Evolutionary conservation across 2,329 filamentous ascomycete genomes (phyloP), one percentile per base, ranked within the genome.

Genomic region (Fusarium nematophilum): DNA sequence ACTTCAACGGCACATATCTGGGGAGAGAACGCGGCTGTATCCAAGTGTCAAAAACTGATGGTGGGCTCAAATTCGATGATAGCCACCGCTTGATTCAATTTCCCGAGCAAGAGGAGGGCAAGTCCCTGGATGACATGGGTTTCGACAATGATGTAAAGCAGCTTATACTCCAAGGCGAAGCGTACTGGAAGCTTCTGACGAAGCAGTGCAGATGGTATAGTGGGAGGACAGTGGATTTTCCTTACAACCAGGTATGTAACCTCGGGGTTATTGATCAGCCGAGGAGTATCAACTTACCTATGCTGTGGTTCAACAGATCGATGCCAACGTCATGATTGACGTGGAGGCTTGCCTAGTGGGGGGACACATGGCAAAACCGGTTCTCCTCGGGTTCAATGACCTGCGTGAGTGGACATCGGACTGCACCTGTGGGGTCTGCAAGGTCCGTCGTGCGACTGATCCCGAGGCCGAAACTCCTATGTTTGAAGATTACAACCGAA

Each of bases 231-330:
- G 39, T 33, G 11, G 8, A 26, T 1, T 59, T 65, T n/a, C 65
- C 59, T 1, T 40, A 62, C 30, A 64, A 68, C n/a, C 9, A 21
- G 7, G 29, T 44, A 8, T 11, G 40, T 43, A 21, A 21, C 14
- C 39, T 43, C 13, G 23, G n/a, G n/a, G n/a, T 21, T 4, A 21
- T 21, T 21, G 21, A 4, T 21, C 21, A 21, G 6, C 21, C 21
- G 21, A 21, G 21, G 21, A 21, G 21, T 21, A 21, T 6, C 21
- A 21, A 21, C 21, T 21, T 6, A 3, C n/a, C 18, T n/a, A 9
- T n/a, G n/a, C n/a, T 21, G 21, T 21, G 4, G 8, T 9, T 23
- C 18, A 9, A 33, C 9, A 44, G 40, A 33, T 44, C 3, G 40
- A 44, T 3, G 26, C 40, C 13, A 31, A 44, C 11, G 40, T 44